Evolutionary conservation across 495 filamentous ascomycete species (phyloP).

Genomic region (Paragyromitra xinjiangensis): DNA sequence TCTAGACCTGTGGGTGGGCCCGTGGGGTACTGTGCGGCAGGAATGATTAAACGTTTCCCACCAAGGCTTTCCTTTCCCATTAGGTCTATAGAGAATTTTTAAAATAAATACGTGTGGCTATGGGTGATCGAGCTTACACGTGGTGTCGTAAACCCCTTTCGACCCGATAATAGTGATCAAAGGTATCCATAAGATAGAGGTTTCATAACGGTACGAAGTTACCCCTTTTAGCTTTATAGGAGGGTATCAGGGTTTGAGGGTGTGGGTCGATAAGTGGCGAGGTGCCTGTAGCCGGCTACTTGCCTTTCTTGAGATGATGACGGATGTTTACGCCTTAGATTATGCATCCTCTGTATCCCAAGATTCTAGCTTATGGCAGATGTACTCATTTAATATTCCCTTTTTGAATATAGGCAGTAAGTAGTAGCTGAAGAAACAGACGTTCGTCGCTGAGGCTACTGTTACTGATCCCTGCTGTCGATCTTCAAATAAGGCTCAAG

Average conservation of each 20-base stretch:
- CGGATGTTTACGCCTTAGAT: background rate
- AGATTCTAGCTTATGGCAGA: background rate
- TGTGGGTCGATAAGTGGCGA: background rate
- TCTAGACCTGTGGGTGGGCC: background rate
- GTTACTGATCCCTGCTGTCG: background rate
- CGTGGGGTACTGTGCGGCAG: background rate
- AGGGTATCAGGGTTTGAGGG: background rate
- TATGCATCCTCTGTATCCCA: background rate
- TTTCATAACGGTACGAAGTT: conserved; percentile 2
- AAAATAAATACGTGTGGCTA: too few relatives aligned
- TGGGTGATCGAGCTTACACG: background rate
- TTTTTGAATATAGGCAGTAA: background rate
- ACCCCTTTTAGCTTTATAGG: conserved; percentile 11
- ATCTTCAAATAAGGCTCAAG: background rate
- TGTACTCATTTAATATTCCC: background rate
- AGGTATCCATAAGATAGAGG: background rate
- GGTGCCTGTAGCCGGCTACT: conserved; percentile 6
- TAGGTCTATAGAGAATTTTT: background rate
- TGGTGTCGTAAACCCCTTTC: background rate
- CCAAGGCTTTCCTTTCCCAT: background rate
- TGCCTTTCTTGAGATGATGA: conserved; percentile 9
- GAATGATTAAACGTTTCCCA: background rate
- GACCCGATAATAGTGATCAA: background rate
- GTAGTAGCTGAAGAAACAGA: background rate
- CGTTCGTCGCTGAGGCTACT: background rate